Conservation (phyloP, 306 rosid species). For the Lablab purpureus region DNA sequence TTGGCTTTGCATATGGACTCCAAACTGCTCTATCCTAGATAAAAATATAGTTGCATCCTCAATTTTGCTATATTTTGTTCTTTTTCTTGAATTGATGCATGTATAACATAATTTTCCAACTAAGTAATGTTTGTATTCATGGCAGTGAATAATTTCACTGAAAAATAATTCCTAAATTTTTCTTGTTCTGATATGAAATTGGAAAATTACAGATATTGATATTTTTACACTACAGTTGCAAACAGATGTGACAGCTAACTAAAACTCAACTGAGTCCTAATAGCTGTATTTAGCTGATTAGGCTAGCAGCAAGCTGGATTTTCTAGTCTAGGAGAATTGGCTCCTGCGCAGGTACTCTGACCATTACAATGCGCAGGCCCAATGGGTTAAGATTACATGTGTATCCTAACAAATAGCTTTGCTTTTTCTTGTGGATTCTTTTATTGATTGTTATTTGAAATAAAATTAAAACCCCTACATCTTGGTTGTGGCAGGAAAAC, state of each 20-base stretch:
- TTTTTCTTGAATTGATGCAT: background rate
- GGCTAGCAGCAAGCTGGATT: background rate
- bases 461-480: conserved; percentile 33
- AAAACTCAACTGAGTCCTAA: background rate
- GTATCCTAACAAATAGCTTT: background rate
- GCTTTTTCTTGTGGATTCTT: conserved; percentile 33
- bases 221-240: background rate
- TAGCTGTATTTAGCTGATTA: background rate
- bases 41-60: background rate
- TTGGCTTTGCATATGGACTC: no score
- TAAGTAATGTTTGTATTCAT: background rate
- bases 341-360: background rate
- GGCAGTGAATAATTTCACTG: background rate
- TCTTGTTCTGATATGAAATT: background rate
- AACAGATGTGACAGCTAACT: background rate
- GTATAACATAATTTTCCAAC: background rate
- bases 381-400: background rate
- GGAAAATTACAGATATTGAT: background rate
- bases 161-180: background rate
- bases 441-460: background rate
- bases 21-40: background rate
- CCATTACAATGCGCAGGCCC: background rate
- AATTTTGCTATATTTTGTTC: no score
- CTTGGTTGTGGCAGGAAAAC: conserved; percentile 74
- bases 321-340: background rate